Conservation (phyloP, 495 filamentous ascomycete species). For the Amphirosellinia nigrospora region DNA sequence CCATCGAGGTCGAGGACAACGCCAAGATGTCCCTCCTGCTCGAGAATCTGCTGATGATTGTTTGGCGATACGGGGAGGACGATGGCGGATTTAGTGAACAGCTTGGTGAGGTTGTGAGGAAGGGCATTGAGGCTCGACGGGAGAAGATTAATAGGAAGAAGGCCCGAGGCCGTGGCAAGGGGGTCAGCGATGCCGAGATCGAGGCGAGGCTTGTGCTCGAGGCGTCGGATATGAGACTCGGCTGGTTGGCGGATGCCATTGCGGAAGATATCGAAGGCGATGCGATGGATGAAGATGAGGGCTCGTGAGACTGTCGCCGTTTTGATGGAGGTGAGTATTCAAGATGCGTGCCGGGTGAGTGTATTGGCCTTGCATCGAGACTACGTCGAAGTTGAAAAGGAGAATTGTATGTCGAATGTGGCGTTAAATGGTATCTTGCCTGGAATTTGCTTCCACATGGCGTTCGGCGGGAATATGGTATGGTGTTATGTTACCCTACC, state of each 20-base stretch:
- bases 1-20: slow-evolving; percentile 69
- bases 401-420: background rate
- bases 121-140: slow-evolving; percentile 69
- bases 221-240: slow-evolving; percentile 49
- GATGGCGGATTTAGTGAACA: slow-evolving; percentile 48
- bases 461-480: background rate
- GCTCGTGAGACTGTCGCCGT: slow-evolving; percentile 19
- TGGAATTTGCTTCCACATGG: background rate
- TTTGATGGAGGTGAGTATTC: background rate
- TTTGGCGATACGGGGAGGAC: slow-evolving; percentile 48
- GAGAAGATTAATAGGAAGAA: slow-evolving; percentile 56
- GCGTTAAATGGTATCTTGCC: background rate
- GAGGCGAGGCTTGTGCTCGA: slow-evolving; percentile 43
- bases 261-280: slow-evolving; percentile 39
- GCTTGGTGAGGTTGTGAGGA: slow-evolving; percentile 61
- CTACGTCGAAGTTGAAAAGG: background rate
- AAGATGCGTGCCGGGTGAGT: no score
- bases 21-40: slow-evolving; percentile 79
- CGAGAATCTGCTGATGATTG: slow-evolving; percentile 70
- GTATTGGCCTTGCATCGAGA: no score
- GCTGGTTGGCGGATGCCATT: slow-evolving; percentile 40
- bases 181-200: slow-evolving; percentile 37
- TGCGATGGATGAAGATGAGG: slow-evolving; percentile 33
- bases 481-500: background rate
- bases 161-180: slow-evolving; percentile 50